Evolutionary conservation across 257 asterid species (phyloP).

Genomic region (Capsicum rhomboideum): DNA sequence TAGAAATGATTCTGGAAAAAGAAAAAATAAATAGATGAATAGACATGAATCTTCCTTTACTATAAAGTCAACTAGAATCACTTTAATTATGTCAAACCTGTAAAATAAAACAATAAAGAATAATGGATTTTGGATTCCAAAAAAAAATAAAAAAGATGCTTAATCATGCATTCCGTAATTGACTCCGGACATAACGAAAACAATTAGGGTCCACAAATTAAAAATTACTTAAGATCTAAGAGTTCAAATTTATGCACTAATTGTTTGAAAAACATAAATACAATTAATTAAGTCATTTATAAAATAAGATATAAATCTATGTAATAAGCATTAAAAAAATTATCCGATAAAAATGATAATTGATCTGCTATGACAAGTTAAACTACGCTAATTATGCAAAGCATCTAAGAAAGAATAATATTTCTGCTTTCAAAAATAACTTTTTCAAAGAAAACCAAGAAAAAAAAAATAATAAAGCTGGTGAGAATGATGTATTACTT

Average conservation of each 20-base stretch:
- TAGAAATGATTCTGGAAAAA: background rate
- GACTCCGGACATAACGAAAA: conserved; percentile 40
- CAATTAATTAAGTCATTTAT: background rate
- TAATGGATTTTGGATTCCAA: background rate
- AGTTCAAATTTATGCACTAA: background rate
- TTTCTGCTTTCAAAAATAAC: background rate
- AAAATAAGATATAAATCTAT: background rate
- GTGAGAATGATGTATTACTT: background rate
- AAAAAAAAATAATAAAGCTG: background rate
- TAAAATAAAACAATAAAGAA: background rate
- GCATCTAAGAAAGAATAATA: background rate
- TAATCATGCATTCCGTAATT: conserved; percentile 22
- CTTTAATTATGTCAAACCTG: background rate
- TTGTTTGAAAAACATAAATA: background rate
- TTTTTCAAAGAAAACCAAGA: background rate
- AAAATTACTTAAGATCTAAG: background rate
- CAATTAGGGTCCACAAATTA: conserved; percentile 27
- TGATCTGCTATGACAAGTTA: background rate
- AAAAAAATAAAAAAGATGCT: background rate
- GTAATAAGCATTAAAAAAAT: background rate
- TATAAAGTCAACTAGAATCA: conserved; percentile 25
- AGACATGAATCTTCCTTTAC: background rate
- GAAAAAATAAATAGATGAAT: background rate
- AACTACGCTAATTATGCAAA: background rate
- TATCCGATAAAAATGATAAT: background rate